Conservation (phyloP, 75 land plant genomes). For the Picea sitchensis region DNA sequence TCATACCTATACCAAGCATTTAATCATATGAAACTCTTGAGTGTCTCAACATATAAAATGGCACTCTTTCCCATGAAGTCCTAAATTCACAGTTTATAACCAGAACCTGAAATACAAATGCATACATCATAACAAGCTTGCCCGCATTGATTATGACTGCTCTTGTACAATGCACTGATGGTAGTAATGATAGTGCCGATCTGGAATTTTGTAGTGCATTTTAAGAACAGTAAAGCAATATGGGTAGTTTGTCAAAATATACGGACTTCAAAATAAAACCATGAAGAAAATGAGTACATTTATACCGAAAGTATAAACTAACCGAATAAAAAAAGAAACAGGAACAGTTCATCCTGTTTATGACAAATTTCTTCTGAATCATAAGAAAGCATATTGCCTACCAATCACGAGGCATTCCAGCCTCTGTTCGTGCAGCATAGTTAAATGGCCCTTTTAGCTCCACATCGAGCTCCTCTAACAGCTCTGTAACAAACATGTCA, state of each 20-base stretch:
- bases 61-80: not conserved
- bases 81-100: not conserved
- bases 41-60: not conserved
- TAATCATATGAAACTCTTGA: not conserved
- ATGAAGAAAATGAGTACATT: not conserved
- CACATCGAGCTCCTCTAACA: slow-evolving; percentile 62
- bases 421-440: slow-evolving; percentile 68
- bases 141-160: not conserved
- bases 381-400: slow-evolving; percentile 13
- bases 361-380: not conserved
- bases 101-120: not conserved
- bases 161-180: not conserved
- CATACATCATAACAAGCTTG: not conserved
- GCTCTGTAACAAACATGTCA: slow-evolving; percentile 24
- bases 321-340: not conserved
- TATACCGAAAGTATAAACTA: not conserved
- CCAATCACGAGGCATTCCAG: slow-evolving; percentile 86
- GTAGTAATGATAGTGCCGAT: not conserved
- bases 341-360: not conserved
- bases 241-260: not conserved
- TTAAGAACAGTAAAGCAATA: not conserved
- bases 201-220: not conserved
- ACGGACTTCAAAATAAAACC: not conserved
- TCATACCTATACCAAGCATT: slow-evolving; percentile 3
- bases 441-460: slow-evolving; percentile 95